Conservation (phyloP, 169 alveolate genomes). For the Amoebophrya sp. region DNA sequence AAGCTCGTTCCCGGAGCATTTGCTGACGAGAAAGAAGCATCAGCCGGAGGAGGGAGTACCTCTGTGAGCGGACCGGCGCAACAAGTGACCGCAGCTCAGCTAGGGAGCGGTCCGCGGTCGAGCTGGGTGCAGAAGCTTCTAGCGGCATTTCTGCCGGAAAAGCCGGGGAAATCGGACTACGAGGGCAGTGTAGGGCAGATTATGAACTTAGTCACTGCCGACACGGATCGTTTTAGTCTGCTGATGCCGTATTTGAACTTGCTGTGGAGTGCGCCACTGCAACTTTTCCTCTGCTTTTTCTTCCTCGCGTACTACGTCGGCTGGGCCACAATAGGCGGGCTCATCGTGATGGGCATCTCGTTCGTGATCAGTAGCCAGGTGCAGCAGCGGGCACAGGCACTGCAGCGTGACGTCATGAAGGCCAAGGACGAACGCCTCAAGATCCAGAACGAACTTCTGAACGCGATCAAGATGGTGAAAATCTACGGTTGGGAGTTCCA, state of each 20-base stretch:
- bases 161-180: not conserved
- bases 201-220: not conserved
- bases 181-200: not conserved
- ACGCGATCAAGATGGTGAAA: not conserved
- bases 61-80: no score
- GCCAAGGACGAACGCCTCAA: not conserved
- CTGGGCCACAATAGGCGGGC: not conserved
- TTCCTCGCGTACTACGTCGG: conserved; percentile 17
- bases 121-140: not conserved
- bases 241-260: conserved; percentile 20
- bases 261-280: not conserved
- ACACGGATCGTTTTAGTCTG: not conserved
- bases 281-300: not conserved
- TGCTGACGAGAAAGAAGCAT: not conserved
- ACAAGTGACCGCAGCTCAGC: not conserved
- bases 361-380: not conserved
- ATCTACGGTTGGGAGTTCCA: not conserved
- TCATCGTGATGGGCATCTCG: not conserved
- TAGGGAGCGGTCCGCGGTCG: not conserved
- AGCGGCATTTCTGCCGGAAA: not conserved
- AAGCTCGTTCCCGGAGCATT: not conserved
- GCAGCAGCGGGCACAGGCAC: not conserved
- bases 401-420: conserved; percentile 14
- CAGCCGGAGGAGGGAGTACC: not conserved
- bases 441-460: not conserved